Evolutionary conservation across 2,329 filamentous ascomycete species (phyloP).

Genomic region (Fusarium sp.): DNA sequence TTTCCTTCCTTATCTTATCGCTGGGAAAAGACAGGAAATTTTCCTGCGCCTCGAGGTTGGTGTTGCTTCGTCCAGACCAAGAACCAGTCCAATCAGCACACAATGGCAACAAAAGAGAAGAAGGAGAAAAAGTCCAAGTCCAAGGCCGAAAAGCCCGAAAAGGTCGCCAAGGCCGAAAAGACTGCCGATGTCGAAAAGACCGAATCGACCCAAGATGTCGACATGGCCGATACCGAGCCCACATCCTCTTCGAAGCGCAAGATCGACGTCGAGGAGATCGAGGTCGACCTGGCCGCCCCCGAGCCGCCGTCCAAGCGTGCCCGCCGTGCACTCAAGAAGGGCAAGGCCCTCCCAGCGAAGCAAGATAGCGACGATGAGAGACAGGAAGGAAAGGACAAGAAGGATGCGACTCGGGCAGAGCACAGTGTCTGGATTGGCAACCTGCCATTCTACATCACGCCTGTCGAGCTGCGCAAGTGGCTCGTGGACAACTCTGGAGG

Average conservation of each 20-base stretch:
- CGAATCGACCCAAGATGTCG: constrained; percentile 25
- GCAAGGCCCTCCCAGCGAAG: constrained; percentile 67
- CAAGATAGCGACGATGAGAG: constrained; percentile 52
- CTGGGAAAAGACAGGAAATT: constrained; percentile 27
- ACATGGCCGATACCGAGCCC: constrained; percentile 31
- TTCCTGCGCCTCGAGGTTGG: constrained; percentile 1
- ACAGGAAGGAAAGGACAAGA: constrained; percentile 54
- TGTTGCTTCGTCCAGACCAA: constrained; percentile 6
- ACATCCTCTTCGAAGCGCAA: constrained; percentile 72
- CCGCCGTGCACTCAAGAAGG: constrained; percentile 89
- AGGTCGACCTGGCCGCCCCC: constrained; percentile 89
- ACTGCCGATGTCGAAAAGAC: constrained; percentile 12
- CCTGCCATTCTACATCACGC: constrained; percentile 84
- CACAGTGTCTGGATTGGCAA: constrained; percentile 98
- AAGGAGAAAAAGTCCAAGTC: constrained; percentile 37
- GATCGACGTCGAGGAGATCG: constrained; percentile 77
- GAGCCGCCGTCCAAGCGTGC: constrained; percentile 97
- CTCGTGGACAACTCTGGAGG: constrained; percentile 79
- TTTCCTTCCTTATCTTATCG: constrained; percentile 46
- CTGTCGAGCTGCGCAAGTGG: constrained; percentile 81
- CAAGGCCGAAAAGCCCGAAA: constrained; percentile 28
- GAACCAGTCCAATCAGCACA: constrained; percentile 18
- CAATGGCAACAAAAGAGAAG: constrained; percentile 47
- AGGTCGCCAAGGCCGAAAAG: constrained; percentile 23
- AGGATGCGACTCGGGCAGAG: constrained; percentile 74